Evolutionary conservation across 768 basidiomycete genomes (phyloP), one percentile per base, ranked within the genome.

Genomic region (Gyrodon lividus): DNA sequence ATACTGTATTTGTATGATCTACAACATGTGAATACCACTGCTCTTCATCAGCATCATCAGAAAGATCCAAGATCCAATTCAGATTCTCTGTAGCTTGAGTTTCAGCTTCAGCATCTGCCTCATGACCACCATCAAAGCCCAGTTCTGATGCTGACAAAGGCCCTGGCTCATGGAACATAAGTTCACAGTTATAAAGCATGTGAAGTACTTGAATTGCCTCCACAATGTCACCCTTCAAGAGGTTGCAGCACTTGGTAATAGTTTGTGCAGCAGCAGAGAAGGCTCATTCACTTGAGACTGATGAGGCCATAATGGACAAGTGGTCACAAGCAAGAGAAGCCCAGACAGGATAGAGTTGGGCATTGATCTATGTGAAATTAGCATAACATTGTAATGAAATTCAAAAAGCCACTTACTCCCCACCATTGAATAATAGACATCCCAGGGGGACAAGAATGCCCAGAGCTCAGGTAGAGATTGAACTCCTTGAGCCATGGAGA

Each of bases 261-360:
- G n/a, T n/a, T n/a, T n/a, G n/a, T n/a, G n/a, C 28, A n/a, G 66
- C 72, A 3, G 63, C 57, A 1, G 69, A 77, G 51, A 77, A 76
- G 4, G 71, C 74, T 5, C 62, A 62, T 52, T 75, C 70, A 57
- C 68, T 71, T 6, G 74, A 74, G 9, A 75, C 72, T 0, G 59
- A 61, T 10, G 68, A 61, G 10, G 70, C 68, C 69, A 74, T 72
- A 20, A 76, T 66, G 1, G 70, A 46, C 8, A 76, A 63, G 19
- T 70, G 68, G 49, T 75, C 73, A 7, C 57, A 51, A 6, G 73
- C 70, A 2, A 75, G 60, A 0, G 69, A 69, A 0, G 66, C 66
- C 72, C 71, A 74, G 0, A 62, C 60, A 2, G 66, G 70, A 52
- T 67, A 68, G 1, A 58, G 51, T 4, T 30, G 23, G 5, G 58